These are phyloP conservation scores for Lepidium africanum DNA, from an alignment of 345 rosid species.

Conservation along the genomic window DNA sequence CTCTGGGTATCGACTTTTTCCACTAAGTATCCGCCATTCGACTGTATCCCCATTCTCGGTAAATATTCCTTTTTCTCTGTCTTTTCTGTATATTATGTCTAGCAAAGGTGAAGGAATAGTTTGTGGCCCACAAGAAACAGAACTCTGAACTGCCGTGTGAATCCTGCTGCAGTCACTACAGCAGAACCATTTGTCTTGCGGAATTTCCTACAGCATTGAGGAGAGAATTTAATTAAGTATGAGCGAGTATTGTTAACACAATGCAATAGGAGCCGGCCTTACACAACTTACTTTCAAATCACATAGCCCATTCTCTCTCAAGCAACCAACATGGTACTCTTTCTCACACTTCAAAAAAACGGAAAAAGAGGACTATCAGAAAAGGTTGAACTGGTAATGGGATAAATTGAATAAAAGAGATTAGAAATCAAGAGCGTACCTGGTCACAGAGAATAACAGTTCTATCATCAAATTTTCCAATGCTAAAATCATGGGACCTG, in stretches of 20 bases:
- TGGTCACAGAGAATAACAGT: constrained; percentile 95
- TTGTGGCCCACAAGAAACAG: constrained; percentile 57
- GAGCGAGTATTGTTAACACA: constrained; percentile 3
- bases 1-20: constrained; percentile 62
- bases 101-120: constrained; percentile 41
- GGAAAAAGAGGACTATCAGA: constrained; percentile 17
- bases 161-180: constrained; percentile 71
- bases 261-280: neutral
- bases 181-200: constrained; percentile 85
- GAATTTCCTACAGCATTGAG: constrained; percentile 54
- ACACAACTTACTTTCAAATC: constrained; percentile 70
- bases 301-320: constrained; percentile 62
- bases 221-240: constrained; percentile 4
- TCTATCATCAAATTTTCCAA: constrained; percentile 60
- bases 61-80: constrained; percentile 60
- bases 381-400: neutral
- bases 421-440: constrained; percentile 39
- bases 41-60: constrained; percentile 37
- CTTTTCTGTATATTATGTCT: constrained; percentile 53
- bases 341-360: constrained; percentile 67
- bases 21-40: constrained; percentile 74
- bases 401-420: neutral
- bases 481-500: constrained; percentile 79
- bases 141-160: constrained; percentile 46
- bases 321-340: constrained; percentile 93